A percentile compares a stretch with the other conserved stretches of the same genome.
These are phyloP conservation scores for Balansia obtecta DNA, from an alignment of 2,329 filamentous ascomycete genomes.

Conservation along the genomic window DNA sequence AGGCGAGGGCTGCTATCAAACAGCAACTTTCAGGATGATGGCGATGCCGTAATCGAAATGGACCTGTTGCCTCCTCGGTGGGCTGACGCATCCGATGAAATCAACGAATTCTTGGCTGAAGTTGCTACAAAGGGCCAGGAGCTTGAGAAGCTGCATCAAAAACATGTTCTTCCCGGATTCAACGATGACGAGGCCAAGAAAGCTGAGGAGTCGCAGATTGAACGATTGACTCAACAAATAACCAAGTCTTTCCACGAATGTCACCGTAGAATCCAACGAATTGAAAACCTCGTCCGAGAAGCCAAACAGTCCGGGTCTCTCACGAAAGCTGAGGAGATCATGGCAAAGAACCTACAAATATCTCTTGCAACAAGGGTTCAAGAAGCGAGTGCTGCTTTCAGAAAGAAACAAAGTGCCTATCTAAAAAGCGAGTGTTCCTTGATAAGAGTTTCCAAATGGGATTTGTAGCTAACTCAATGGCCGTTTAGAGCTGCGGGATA, in stretches of 20 bases:
- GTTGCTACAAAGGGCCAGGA: conserved; percentile 74
- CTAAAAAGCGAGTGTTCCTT: conserved; percentile 58
- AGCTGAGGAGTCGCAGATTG: conserved; percentile 81
- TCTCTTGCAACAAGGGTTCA: conserved; percentile 80
- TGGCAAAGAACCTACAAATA: conserved; percentile 94
- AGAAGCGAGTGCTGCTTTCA: conserved; percentile 80
- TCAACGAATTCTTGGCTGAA: conserved; percentile 67
- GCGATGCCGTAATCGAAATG: conserved; percentile 96
- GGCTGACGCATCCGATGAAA: conserved; percentile 91
- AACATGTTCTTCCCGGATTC: conserved; percentile 92
- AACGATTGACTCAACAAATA: conserved; percentile 78
- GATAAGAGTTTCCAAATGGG: conserved; percentile 2
- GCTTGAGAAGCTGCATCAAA: conserved; percentile 88
- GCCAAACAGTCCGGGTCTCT: conserved; percentile 60
- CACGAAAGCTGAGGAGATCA: conserved; percentile 76
- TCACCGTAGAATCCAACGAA: conserved; percentile 74
- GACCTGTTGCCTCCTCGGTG: conserved; percentile 88
- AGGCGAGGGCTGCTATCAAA: conserved; percentile 73
- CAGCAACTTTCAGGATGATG: conserved; percentile 69
- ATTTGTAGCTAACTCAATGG: neutral
- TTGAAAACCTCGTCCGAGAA: conserved; percentile 79
- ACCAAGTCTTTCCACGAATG: conserved; percentile 83
- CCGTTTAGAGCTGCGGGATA: conserved; percentile 56
- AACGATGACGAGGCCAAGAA: conserved; percentile 86
- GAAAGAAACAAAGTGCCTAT: conserved; percentile 96